Evolutionary conservation across 192 early-diverging fungal species (phyloP).

Genomic region (Geranomyces variabilis): DNA sequence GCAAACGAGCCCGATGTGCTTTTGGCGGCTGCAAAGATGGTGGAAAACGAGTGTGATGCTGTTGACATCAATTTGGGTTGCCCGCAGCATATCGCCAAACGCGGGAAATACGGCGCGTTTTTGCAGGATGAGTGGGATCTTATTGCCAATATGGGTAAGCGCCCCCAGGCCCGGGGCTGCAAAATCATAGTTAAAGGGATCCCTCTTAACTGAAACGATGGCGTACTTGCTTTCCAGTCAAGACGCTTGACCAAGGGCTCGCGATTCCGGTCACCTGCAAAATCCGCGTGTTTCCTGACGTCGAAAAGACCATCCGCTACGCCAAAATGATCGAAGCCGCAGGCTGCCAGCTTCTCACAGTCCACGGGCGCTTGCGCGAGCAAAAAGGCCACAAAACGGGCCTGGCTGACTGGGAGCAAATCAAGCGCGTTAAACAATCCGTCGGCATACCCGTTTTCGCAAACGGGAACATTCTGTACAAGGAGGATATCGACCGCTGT

Average conservation of each 20-base stretch:
- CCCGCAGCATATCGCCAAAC: slow-evolving; percentile 90
- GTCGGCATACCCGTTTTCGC: slow-evolving; percentile 91
- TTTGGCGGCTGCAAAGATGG: slow-evolving; percentile 77
- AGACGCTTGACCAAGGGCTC: slow-evolving; percentile 71
- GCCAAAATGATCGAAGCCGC: slow-evolving; percentile 95
- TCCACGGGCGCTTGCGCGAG: slow-evolving; percentile 93
- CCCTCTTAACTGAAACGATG: no score
- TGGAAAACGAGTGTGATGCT: slow-evolving; percentile 85
- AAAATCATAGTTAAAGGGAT: no score
- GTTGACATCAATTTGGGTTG: slow-evolving; percentile 97
- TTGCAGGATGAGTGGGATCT: slow-evolving; percentile 94
- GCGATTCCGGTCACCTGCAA: slow-evolving; percentile 93
- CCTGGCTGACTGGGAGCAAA: slow-evolving; percentile 94
- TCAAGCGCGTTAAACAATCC: slow-evolving; percentile 74
- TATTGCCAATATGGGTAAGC: slow-evolving; percentile 58
- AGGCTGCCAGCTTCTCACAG: slow-evolving; percentile 89
- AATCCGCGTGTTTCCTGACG: slow-evolving; percentile 88
- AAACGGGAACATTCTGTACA: slow-evolving; percentile 97
- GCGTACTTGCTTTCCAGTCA: slow-evolving; percentile 45
- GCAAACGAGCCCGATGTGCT: slow-evolving; percentile 90
- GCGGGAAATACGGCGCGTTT: slow-evolving; percentile 92
- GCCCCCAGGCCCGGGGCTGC: no score
- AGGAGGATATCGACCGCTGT: slow-evolving; percentile 84
- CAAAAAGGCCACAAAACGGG: slow-evolving; percentile 97
- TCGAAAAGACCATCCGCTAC: slow-evolving; percentile 88